Conservation (phyloP, 192 early-diverging fungal species). For the Spizellomyces sp. region DNA sequence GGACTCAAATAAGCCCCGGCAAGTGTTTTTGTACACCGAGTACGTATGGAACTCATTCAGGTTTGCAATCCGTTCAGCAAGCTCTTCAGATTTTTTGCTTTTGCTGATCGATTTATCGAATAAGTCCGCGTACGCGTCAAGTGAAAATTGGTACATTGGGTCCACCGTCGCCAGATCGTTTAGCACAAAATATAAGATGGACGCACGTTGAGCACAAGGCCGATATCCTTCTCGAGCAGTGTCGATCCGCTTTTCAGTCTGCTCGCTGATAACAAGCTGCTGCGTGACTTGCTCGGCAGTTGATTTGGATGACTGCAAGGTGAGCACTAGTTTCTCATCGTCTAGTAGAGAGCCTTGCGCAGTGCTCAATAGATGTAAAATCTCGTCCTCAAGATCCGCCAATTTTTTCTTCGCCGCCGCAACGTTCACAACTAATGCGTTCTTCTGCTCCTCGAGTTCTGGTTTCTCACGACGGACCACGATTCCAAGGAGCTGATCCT, state of each 20-base stretch:
- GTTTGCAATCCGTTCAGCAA: conserved; percentile 50
- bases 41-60: conserved; percentile 68
- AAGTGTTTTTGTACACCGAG: conserved; percentile 65
- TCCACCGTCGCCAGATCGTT: conserved; percentile 61
- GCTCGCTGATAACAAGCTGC: conserved; percentile 61
- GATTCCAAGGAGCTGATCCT: conserved; percentile 65
- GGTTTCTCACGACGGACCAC: conserved; percentile 60
- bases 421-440: conserved; percentile 56
- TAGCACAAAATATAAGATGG: conserved; percentile 64
- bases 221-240: conserved; percentile 63
- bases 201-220: conserved; percentile 60
- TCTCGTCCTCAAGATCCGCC: conserved; percentile 64
- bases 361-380: conserved; percentile 61
- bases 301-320: conserved; percentile 62
- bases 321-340: conserved; percentile 64
- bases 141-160: conserved; percentile 70
- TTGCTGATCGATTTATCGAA: conserved; percentile 65
- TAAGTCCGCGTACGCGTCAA: conserved; percentile 63
- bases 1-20: conserved; percentile 60
- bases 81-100: conserved; percentile 57
- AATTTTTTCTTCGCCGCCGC: conserved; percentile 61
- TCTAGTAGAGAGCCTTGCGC: conserved; percentile 66
- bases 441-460: conserved; percentile 66
- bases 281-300: conserved; percentile 63
- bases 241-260: conserved; percentile 66